Evolutionary conservation across 2,329 filamentous ascomycete species (phyloP).

Genomic region (Alternaria gansuensis): DNA sequence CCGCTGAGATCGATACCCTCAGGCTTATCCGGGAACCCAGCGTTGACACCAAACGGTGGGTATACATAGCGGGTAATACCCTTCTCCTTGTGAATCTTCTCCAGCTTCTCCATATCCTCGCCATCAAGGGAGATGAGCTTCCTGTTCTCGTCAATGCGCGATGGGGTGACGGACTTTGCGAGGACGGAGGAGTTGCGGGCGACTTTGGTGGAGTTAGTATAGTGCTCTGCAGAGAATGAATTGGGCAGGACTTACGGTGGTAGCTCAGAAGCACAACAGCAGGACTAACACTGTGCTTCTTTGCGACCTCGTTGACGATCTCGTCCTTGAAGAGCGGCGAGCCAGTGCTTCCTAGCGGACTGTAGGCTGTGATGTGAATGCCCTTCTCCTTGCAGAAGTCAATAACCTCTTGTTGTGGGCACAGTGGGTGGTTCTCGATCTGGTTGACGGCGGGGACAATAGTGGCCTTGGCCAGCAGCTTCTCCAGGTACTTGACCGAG

Average conservation of each 20-base stretch:
- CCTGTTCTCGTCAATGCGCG: constrained; percentile 74
- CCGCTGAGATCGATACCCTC: constrained; percentile 50
- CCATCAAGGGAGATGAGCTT: constrained; percentile 71
- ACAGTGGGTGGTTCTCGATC: constrained; percentile 76
- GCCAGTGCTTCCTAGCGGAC: constrained; percentile 60
- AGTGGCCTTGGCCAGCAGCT: constrained; percentile 66
- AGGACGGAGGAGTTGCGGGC: constrained; percentile 74
- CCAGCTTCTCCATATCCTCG: constrained; percentile 66
- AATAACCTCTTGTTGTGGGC: constrained; percentile 76
- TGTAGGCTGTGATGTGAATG: constrained; percentile 77
- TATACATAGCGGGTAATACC: constrained; percentile 60
- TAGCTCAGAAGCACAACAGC: constrained; percentile 74
- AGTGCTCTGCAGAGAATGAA: neutral
- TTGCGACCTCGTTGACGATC: constrained; percentile 58
- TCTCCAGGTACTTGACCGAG: constrained; percentile 58
- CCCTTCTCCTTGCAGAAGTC: constrained; percentile 72
- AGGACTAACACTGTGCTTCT: constrained; percentile 59
- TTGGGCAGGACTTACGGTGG: constrained; percentile 65
- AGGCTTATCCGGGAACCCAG: constrained; percentile 61
- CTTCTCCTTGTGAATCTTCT: constrained; percentile 58
- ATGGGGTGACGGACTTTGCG: constrained; percentile 74
- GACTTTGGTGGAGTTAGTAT: constrained; percentile 57
- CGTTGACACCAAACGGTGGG: constrained; percentile 60
- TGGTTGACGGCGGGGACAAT: constrained; percentile 74
- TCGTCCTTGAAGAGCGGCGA: constrained; percentile 60